These are phyloP conservation scores for Lactarius psammicola DNA, from an alignment of 768 basidiomycete genomes.

Conservation along the genomic window DNA sequence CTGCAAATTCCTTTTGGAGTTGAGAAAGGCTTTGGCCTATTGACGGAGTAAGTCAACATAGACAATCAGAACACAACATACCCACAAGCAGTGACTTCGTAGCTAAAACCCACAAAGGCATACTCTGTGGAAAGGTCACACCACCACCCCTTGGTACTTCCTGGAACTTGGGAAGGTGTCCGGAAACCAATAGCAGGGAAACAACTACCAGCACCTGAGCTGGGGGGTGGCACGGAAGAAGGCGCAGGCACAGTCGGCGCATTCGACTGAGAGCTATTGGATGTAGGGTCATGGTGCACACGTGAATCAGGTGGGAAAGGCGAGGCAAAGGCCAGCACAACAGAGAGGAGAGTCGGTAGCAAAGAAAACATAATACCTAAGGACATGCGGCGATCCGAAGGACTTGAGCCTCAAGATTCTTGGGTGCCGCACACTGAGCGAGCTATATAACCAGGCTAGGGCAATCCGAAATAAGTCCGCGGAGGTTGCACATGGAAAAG, in stretches of 20 bases:
- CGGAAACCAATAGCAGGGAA: conserved; percentile 46
- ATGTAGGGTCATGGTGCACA: neutral
- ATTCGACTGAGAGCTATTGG: neutral
- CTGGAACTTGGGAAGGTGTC: conserved; percentile 53
- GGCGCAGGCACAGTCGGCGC: neutral
- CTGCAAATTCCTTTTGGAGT: conserved; percentile 54
- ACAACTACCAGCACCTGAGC: conserved; percentile 29
- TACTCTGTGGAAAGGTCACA: conserved; percentile 63
- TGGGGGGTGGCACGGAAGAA: neutral
- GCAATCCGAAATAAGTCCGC: neutral
- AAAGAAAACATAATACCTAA: conserved; percentile 1
- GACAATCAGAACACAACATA: conserved; percentile 3
- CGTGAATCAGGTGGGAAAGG: neutral
- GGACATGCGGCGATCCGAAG: neutral
- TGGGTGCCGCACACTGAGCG: neutral
- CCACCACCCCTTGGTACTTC: conserved; percentile 42
- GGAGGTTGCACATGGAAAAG: neutral
- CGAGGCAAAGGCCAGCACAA: neutral
- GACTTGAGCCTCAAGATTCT: neutral
- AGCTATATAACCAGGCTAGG: conserved; percentile 6
- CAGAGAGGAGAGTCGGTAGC: neutral
- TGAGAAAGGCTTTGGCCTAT: conserved; percentile 56
- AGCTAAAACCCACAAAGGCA: conserved; percentile 75
- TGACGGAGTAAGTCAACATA: conserved; percentile 16
- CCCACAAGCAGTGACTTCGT: conserved; percentile 66